Evolutionary conservation across 1,139 yeast genomes (phyloP).

Genomic region (Nakaseomyces glabratus): DNA sequence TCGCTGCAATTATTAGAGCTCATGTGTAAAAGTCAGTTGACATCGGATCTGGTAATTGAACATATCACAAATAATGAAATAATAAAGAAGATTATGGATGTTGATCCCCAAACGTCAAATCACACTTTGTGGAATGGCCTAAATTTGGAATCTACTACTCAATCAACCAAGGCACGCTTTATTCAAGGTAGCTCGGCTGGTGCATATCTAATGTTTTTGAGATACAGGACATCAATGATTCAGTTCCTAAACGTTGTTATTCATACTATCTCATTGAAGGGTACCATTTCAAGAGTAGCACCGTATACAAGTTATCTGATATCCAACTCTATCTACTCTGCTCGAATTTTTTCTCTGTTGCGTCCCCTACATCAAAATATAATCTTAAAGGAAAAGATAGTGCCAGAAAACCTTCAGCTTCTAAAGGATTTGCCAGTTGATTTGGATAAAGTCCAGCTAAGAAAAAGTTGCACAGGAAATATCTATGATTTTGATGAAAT

Average conservation of each 20-base stretch:
- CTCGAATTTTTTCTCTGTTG: conserved; percentile 56
- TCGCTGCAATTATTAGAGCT: conserved; percentile 54
- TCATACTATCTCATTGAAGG: conserved; percentile 45
- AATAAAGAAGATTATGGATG: conserved; percentile 43
- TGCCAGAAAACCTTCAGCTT: conserved; percentile 26
- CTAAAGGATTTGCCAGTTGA: conserved; percentile 36
- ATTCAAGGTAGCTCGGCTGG: conserved; percentile 37
- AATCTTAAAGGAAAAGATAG: conserved; percentile 23
- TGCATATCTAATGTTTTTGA: conserved; percentile 53
- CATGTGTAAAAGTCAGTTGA: conserved; percentile 46
- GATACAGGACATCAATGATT: conserved; percentile 51
- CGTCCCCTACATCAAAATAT: conserved; percentile 57
- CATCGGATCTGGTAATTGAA: conserved; percentile 45
- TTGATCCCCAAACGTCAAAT: conserved; percentile 46
- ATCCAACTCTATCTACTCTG: conserved; percentile 37
- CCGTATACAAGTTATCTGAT: conserved; percentile 48
- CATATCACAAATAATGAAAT: conserved; percentile 45
- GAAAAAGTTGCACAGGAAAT: conserved; percentile 22
- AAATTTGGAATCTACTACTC: conserved; percentile 31
- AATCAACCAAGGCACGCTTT: conserved; percentile 34
- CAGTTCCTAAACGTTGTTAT: conserved; percentile 68
- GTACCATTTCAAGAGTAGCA: conserved; percentile 47
- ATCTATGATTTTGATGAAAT: conserved; percentile 30
- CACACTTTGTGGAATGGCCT: conserved; percentile 45
- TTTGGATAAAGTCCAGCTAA: conserved; percentile 25